Evolutionary conservation across 139 green algal species (phyloP).

Genomic region (Mychonastes homosphaera): DNA sequence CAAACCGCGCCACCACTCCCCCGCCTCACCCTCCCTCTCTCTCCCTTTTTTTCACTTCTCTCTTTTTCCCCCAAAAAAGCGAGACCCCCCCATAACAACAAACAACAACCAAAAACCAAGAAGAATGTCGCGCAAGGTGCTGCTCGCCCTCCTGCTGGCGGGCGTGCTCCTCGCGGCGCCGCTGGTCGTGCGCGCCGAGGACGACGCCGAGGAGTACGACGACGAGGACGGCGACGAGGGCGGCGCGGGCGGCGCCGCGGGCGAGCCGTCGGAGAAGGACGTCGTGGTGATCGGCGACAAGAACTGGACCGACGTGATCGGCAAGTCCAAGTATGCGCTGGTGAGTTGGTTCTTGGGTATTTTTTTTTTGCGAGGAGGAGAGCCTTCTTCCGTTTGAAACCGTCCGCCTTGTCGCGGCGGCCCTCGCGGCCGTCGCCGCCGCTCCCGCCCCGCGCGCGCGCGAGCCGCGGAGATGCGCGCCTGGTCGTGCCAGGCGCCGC

Average conservation of each 20-base stretch:
- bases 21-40: too few species aligned
- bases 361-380: too few species aligned
- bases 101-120: too few species aligned
- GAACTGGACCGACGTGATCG: constrained; percentile 52
- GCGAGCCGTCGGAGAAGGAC: constrained; percentile 48
- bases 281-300: constrained; percentile 55
- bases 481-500: too few species aligned
- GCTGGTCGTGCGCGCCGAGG: constrained; percentile 20
- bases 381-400: too few species aligned
- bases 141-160: constrained; percentile 26
- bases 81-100: too few species aligned
- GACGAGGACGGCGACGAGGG: constrained; percentile 25
- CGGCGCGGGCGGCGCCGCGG: constrained; percentile 6
- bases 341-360: too few species aligned
- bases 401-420: too few species aligned
- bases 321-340: constrained; percentile 51
- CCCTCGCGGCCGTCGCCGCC: not conserved
- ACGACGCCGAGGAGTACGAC: constrained; percentile 35
- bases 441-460: not conserved
- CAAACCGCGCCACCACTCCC: too few species aligned
- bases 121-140: constrained; percentile 21
- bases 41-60: too few species aligned
- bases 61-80: too few species aligned
- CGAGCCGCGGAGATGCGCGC: not conserved
- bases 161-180: constrained; percentile 30